A percentile compares a stretch with the other conserved stretches of the same genome.
Evolutionary conservation across 495 filamentous ascomycete genomes (phyloP).

Genomic region (Tuber borchii): DNA sequence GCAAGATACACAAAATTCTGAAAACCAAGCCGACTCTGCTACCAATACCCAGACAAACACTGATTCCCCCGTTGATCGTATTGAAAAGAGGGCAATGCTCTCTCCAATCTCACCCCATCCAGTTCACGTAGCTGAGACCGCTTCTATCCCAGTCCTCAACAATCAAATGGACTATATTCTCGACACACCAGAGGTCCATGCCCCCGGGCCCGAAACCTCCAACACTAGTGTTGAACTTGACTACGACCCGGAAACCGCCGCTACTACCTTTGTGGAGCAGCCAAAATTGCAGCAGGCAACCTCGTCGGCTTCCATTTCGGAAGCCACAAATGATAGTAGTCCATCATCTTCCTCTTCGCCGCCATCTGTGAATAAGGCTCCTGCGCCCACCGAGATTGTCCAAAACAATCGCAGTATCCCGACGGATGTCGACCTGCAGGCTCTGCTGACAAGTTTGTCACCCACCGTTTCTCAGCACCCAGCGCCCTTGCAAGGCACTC

Average conservation of each 20-base stretch:
- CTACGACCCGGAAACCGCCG: constrained; percentile 24
- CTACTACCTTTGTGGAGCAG: constrained; percentile 32
- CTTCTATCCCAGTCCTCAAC: constrained; percentile 38
- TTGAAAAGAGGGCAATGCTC: constrained; percentile 40
- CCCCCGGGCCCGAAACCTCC: constrained; percentile 20
- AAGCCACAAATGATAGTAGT: constrained; percentile 39
- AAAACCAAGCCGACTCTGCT: constrained; percentile 39
- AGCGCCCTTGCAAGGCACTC: constrained; percentile 26
- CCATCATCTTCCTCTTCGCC: constrained; percentile 32
- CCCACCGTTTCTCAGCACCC: constrained; percentile 35
- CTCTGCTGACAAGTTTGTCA: constrained; percentile 42
- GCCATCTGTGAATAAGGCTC: constrained; percentile 34
- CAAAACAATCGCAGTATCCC: constrained; percentile 35
- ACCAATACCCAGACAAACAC: constrained; percentile 24
- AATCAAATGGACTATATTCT: constrained; percentile 42
- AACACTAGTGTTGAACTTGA: constrained; percentile 30
- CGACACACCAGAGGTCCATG: constrained; percentile 39
- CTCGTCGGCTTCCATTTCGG: constrained; percentile 34
- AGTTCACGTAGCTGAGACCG: constrained; percentile 41
- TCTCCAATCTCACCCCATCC: constrained; percentile 41
- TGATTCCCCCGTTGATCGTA: constrained; percentile 35
- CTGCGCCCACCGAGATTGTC: constrained; percentile 30
- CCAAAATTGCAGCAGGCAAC: constrained; percentile 32
- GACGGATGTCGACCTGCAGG: constrained; percentile 42
- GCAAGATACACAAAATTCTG: constrained; percentile 28